Percentiles rank a stretch among this genome's conserved stretches.
Evolutionary conservation across 1,139 yeast genomes (phyloP).

Genomic region (Lizanozyma gosingica): DNA sequence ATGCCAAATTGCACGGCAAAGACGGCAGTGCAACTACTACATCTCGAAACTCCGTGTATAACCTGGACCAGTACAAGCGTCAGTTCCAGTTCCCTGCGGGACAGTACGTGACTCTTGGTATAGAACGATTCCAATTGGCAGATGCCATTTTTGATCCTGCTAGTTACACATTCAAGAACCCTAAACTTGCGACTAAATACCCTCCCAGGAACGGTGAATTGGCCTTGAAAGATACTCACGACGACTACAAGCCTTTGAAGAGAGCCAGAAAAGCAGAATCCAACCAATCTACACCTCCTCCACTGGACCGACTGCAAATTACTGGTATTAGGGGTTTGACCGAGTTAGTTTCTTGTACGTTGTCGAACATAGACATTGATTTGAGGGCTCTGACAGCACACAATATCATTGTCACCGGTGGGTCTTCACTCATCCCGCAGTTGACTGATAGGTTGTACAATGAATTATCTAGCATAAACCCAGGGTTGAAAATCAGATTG

Average conservation of each 20-base stretch:
- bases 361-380: conserved; percentile 76
- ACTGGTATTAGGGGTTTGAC: conserved; percentile 47
- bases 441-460: conserved; percentile 70
- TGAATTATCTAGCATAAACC: conserved; percentile 66
- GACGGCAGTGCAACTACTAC: conserved; percentile 11
- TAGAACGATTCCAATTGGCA: conserved; percentile 59
- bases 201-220: conserved; percentile 31
- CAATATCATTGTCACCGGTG: conserved; percentile 88
- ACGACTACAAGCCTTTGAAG: conserved; percentile 66
- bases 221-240: conserved; percentile 29
- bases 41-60: conserved; percentile 18
- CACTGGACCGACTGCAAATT: conserved; percentile 12
- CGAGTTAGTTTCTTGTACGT: conserved; percentile 59
- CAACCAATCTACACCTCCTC: conserved; percentile 31
- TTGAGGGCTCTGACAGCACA: conserved; percentile 85
- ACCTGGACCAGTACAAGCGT: conserved; percentile 32
- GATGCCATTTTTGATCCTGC: conserved; percentile 68
- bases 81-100: conserved; percentile 77
- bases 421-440: conserved; percentile 81
- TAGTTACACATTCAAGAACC: conserved; percentile 26
- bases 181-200: conserved; percentile 17
- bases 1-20: conserved; percentile 21
- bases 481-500: conserved; percentile 86
- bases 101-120: conserved; percentile 29
- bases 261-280: conserved; percentile 40